Evolutionary conservation across 129 eudicot species (phyloP).

Genomic region (Glebionis coronaria): DNA sequence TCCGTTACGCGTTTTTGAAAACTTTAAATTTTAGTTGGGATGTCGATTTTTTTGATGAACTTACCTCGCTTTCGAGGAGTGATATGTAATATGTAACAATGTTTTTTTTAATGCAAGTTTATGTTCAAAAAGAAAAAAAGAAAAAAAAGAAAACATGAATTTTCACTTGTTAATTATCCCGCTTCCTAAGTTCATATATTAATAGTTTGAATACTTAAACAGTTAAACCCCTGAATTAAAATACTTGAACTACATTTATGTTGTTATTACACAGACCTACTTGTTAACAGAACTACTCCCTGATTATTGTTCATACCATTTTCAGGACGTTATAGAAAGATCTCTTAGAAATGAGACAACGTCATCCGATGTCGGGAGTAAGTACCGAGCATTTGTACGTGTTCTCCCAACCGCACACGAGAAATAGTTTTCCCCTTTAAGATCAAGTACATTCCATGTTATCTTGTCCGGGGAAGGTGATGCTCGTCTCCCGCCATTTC

Average conservation of each 20-base stretch:
- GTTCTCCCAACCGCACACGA: conserved; percentile 75
- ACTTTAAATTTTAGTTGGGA: too few relatives aligned
- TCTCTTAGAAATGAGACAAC: conserved; percentile 75
- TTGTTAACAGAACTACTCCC: not conserved
- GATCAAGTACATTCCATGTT: conserved; percentile 82
- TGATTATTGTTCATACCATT: conserved; percentile 1
- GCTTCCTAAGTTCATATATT: too few relatives aligned
- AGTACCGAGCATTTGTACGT: conserved; percentile 75
- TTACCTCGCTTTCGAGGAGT: too few relatives aligned
- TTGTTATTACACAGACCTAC: conserved; percentile 18
- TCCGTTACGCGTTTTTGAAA: too few relatives aligned
- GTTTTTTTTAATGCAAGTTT: too few relatives aligned
- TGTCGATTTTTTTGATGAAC: too few relatives aligned
- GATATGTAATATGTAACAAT: too few relatives aligned
- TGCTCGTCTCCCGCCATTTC: conserved; percentile 26
- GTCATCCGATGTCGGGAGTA: conserved; percentile 57
- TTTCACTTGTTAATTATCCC: too few relatives aligned
- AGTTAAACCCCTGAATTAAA: too few relatives aligned
- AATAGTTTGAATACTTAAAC: too few relatives aligned
- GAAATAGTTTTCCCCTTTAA: conserved; percentile 79
- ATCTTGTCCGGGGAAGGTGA: conserved; percentile 50
- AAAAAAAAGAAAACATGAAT: too few relatives aligned
- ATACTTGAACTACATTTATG: not conserved
- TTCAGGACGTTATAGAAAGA: conserved; percentile 44
- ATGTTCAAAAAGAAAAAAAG: too few relatives aligned